Evolutionary conservation across 805 yeast species (phyloP).

Genomic region (Ogataea pini): DNA sequence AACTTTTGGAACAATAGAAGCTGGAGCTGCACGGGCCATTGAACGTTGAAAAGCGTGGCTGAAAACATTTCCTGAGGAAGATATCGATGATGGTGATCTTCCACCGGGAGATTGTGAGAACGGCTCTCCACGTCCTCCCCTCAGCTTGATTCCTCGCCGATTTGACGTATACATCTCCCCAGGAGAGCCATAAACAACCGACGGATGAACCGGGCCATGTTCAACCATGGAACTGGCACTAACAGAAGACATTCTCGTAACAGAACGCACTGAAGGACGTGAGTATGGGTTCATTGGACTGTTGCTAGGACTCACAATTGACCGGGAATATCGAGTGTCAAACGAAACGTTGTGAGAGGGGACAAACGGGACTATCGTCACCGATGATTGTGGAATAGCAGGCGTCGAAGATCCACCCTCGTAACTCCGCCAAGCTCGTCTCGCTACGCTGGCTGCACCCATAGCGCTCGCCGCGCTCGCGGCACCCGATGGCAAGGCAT

Average conservation of each 20-base stretch:
- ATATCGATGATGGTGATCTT: conserved; percentile 20
- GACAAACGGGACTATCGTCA: not conserved
- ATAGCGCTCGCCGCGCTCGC: not conserved
- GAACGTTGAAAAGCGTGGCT: conserved; percentile 28
- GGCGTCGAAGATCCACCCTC: no score
- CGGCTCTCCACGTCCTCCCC: conserved; percentile 7
- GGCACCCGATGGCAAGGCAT: conserved; percentile 22
- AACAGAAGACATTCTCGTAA: conserved; percentile 23
- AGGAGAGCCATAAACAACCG: conserved; percentile 34
- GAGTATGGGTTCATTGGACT: conserved; percentile 9
- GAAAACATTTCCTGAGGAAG: conserved; percentile 24
- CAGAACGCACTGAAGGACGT: conserved; percentile 11
- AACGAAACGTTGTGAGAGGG: conserved; percentile 21
- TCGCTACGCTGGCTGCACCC: not conserved
- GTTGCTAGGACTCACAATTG: conserved; percentile 16
- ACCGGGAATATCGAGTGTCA: conserved; percentile 16
- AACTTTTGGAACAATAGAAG: conserved; percentile 32
- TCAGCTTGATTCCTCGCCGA: conserved; percentile 30
- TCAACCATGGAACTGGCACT: conserved; percentile 30
- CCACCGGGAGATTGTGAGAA: conserved; percentile 13
- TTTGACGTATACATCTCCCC: conserved; percentile 29
- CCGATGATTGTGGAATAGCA: no score
- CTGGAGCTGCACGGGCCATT: no score
- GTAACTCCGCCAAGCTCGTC: not conserved
- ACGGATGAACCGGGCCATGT: conserved; percentile 21